Conservation (phyloP, 495 filamentous ascomycete genomes). For the Astrothelium macrocarpum region DNA sequence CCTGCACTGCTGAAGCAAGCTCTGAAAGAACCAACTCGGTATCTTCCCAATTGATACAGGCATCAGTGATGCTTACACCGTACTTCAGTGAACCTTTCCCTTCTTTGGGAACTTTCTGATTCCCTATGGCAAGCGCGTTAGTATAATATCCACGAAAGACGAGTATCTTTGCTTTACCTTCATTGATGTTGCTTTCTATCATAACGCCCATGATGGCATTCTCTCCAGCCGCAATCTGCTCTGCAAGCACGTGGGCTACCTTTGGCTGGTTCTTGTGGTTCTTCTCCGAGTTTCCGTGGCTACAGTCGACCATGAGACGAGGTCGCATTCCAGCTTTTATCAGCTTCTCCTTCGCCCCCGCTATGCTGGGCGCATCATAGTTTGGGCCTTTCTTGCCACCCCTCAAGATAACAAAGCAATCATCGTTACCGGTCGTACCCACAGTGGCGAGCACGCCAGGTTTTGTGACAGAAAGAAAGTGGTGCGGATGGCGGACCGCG, state of each 20-base stretch:
- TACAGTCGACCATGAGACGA: constrained; percentile 95
- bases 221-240: constrained; percentile 79
- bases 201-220: constrained; percentile 91
- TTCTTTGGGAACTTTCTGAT: constrained; percentile 85
- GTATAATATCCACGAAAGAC: background rate
- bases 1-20: constrained; percentile 72
- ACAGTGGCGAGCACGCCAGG: constrained; percentile 94
- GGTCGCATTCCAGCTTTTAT: constrained; percentile 54
- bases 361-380: constrained; percentile 79
- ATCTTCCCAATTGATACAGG: constrained; percentile 91
- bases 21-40: constrained; percentile 72
- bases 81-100: constrained; percentile 85
- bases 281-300: constrained; percentile 92
- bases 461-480: constrained; percentile 98
- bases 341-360: constrained; percentile 61
- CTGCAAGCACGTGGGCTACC: constrained; percentile 70
- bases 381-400: constrained; percentile 92
- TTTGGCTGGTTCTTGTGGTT: constrained; percentile 96
- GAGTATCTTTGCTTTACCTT: constrained; percentile 47
- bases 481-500: constrained; percentile 83
- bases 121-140: constrained; percentile 43
- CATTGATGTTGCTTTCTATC: constrained; percentile 96
- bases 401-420: constrained; percentile 95
- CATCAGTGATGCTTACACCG: constrained; percentile 95
- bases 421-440: constrained; percentile 89